Percentiles rank a stretch among this genome's conserved stretches.
These are phyloP conservation scores for Talaromyces piceae DNA, from an alignment of 2,329 filamentous ascomycete genomes.

Conservation along the genomic window DNA sequence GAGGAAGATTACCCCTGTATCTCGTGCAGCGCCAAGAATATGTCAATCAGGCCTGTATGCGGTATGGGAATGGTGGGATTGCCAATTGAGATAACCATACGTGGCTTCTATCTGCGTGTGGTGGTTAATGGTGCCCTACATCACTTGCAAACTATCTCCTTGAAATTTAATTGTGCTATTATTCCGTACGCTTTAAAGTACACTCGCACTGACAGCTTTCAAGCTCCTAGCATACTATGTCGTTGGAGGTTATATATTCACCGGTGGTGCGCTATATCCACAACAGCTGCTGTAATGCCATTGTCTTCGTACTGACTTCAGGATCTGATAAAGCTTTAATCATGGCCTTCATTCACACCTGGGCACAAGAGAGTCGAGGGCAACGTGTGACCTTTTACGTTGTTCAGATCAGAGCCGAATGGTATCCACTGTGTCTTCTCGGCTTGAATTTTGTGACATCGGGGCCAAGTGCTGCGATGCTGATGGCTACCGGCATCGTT, in stretches of 20 bases:
- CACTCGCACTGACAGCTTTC: conserved; percentile 22
- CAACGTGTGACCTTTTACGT: conserved; percentile 71
- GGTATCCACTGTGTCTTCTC: conserved; percentile 74
- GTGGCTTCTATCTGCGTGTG: conserved; percentile 48
- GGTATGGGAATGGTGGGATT: conserved; percentile 70
- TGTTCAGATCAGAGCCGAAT: conserved; percentile 72
- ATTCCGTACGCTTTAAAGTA: conserved; percentile 5
- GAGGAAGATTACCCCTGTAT: conserved; percentile 73
- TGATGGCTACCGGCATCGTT: conserved; percentile 69
- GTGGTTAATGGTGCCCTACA: conserved; percentile 62
- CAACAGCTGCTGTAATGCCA: neutral
- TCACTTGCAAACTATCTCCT: conserved; percentile 24
- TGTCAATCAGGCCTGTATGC: conserved; percentile 52
- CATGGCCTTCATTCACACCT: conserved; percentile 76
- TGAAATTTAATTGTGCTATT: conserved; percentile 10
- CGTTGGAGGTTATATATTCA: conserved; percentile 28
- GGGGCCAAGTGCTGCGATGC: conserved; percentile 49
- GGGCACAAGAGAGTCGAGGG: conserved; percentile 75
- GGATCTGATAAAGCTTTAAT: conserved; percentile 53
- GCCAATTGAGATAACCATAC: conserved; percentile 57
- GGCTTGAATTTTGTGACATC: conserved; percentile 63
- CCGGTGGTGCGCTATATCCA: conserved; percentile 14
- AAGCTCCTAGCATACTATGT: conserved; percentile 37
- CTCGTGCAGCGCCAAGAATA: conserved; percentile 55
- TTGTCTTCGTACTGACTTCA: conserved; percentile 1